Base-by-base conservation (phyloP, 2,329 filamentous ascomycete species). In the Aspergillus versicolor region DNA sequence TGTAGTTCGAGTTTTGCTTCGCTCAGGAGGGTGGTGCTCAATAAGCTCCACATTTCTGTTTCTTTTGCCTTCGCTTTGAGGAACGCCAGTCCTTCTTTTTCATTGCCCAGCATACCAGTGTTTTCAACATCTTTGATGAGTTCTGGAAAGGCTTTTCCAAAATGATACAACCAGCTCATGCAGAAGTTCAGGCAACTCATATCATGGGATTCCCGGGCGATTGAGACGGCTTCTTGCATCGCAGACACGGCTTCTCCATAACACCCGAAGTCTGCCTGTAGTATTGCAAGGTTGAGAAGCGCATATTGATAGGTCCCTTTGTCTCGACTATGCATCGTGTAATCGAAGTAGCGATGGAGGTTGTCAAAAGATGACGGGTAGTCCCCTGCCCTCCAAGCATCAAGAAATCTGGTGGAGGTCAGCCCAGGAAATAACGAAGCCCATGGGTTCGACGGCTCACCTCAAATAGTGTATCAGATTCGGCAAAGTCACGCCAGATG, bases 181-280 rank as follows among this genome's bases (percentile, higher is more conserved):
- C 92, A 90, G 75, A 96, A 97, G 73, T 97, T 97, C 56, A 99
- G 81, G 70, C 94, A 97, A 4, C 85, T 87, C 80, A 91, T 90
- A 69, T 99, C 94, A 63, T 92, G 88, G 64, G 95, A 96, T 73
- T 97, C 94, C 60, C 93, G 82, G 0, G 94, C 94, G n/a, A 92
- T 96, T 0, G 92, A 88, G 34, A 99, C 92, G 0, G 93, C 92
- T 73, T 97, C 94, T 43, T 96, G 87, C 87, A 99, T 96, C 12
- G 93, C 90, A 11, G 91, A 85, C n/a, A 97, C 84, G 5, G 93
- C 93, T 75, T 97, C 92, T 41, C 86, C 84, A 71, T 92, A 88
- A 70, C 91, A 96, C 46, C 92, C 92, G 77, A 97, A 97, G 72
- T 97, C 94, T 15, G 92, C 91, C 69, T 99, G 93, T 4, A 97